These are phyloP conservation scores for Mediolabrus comicus DNA, from an alignment of 108 stramenopile species.

Conservation along the genomic window DNA sequence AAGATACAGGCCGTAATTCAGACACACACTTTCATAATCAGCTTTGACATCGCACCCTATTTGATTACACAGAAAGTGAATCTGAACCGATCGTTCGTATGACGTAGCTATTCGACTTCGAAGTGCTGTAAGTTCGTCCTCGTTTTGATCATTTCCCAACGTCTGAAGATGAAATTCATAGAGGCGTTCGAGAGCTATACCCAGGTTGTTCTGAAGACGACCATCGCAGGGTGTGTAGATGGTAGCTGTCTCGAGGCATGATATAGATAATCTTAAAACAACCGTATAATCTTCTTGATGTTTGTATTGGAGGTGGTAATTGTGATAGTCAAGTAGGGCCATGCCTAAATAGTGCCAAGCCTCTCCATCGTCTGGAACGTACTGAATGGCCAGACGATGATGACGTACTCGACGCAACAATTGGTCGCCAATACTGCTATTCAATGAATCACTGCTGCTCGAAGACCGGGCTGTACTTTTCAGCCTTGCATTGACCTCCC, in stretches of 20 bases:
- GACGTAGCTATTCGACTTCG: slow-evolving; percentile 20
- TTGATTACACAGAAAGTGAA: slow-evolving; percentile 16
- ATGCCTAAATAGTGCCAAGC: slow-evolving; percentile 69
- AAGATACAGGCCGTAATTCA: slow-evolving; percentile 62
- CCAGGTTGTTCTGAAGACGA: slow-evolving; percentile 63
- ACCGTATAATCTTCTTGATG: neutral
- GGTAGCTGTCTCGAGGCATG: slow-evolving; percentile 40
- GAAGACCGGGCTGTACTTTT: slow-evolving; percentile 31
- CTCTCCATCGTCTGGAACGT: slow-evolving; percentile 58
- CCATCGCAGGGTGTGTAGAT: slow-evolving; percentile 57
- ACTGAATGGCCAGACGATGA: slow-evolving; percentile 51
- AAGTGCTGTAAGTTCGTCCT: neutral
- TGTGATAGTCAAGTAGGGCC: slow-evolving; percentile 47
- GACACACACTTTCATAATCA: slow-evolving; percentile 39
- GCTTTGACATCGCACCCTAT: slow-evolving; percentile 47
- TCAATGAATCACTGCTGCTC: slow-evolving; percentile 8
- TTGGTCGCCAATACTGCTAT: slow-evolving; percentile 4
- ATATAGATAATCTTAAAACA: slow-evolving; percentile 21
- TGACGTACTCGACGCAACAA: slow-evolving; percentile 50
- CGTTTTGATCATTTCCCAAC: no score
- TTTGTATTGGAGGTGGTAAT: no score
- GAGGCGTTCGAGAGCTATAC: slow-evolving; percentile 41
- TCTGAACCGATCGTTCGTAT: slow-evolving; percentile 7
- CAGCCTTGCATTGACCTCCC: slow-evolving; percentile 34
- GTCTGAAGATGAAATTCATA: neutral